Conservation (phyloP, 169 alveolate species). For the Cryptosporidium meleagridis region DNA sequence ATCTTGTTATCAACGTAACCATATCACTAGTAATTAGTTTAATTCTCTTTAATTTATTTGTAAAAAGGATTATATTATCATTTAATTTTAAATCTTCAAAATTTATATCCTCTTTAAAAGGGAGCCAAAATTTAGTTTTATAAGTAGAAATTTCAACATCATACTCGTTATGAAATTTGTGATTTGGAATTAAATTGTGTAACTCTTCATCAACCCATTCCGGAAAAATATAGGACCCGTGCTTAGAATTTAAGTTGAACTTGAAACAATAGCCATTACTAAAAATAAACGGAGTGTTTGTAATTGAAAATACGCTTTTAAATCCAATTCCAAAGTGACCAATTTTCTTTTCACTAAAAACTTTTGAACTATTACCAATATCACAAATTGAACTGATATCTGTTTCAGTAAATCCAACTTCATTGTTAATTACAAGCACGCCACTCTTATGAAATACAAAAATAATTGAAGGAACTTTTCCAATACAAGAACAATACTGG, state of each 20-base stretch:
- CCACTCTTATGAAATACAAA: slow-evolving; percentile 57
- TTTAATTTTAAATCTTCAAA: not conserved
- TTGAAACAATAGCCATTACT: slow-evolving; percentile 76
- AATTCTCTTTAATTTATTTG: slow-evolving; percentile 45
- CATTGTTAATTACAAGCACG: slow-evolving; percentile 77
- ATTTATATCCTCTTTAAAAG: not conserved
- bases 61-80: slow-evolving; percentile 25
- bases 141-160: slow-evolving; percentile 1
- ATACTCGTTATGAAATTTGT: slow-evolving; percentile 1
- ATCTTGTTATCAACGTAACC: not conserved
- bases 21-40: not conserved
- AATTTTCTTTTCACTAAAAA: slow-evolving; percentile 19
- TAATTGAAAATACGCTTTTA: slow-evolving; percentile 79
- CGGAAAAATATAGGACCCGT: slow-evolving; percentile 43
- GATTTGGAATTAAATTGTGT: not conserved
- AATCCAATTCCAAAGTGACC: slow-evolving; percentile 82
- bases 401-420: slow-evolving; percentile 76
- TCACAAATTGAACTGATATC: slow-evolving; percentile 79
- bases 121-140: slow-evolving; percentile 59
- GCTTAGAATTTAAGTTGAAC: slow-evolving; percentile 17
- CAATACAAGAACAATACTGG: slow-evolving; percentile 43
- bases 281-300: slow-evolving; percentile 78
- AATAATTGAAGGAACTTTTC: slow-evolving; percentile 59
- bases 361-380: slow-evolving; percentile 76
- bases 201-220: slow-evolving; percentile 34